Base-by-base conservation (phyloP, 306 rosid species). In the Trifolium fragiferum region DNA sequence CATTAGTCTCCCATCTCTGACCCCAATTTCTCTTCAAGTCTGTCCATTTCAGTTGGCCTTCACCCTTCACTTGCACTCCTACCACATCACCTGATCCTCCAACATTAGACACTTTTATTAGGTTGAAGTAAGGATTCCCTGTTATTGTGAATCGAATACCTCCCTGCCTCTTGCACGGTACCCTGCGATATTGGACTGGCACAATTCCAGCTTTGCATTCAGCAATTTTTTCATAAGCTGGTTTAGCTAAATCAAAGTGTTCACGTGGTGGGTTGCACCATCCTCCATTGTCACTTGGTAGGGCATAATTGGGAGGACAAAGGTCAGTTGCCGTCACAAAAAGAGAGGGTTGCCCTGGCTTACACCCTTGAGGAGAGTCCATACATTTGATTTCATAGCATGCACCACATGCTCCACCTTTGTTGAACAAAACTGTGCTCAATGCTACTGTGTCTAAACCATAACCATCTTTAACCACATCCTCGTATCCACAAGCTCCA, bases 211-310 rank as follows among this genome's bases (percentile, higher is more conserved):
- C 87, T 64, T 77, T 70, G 72, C 82, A 84, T 8, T 76, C 82
- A 0, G 89, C 96, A 70, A 93, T 66, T 47, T 85, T 76, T 67
- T 66, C 76, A 82, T 81, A 93, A 1, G 87, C 80, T n/a, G 97
- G 89, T 68, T 73, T 83, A 53, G 97, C 92, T 7, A 91, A 81
- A 57, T 91, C 97, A 71, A 93, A 91, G 80, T 91, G 97, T 68
- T 83, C 80, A 1, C 78, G 82, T 0, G 98, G 97, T 0, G 93
- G 93, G 51, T 85, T 91, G 89, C 98, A 93, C 97, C 98, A 93
- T 58, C 98, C 97, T 50, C 98, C 98, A 54, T 79, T 74, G 58
- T 86, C 84, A 43, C 58, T 30, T 4, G 77, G 1, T 44, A 33
- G 53, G 10, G 10, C 0, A 20, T 14, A 57, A 66, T 75, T 78